Evolutionary conservation across 2,329 filamentous ascomycete species (phyloP), one percentile per base, ranked within the genome.

Genomic region (Aspergillus ruber): DNA sequence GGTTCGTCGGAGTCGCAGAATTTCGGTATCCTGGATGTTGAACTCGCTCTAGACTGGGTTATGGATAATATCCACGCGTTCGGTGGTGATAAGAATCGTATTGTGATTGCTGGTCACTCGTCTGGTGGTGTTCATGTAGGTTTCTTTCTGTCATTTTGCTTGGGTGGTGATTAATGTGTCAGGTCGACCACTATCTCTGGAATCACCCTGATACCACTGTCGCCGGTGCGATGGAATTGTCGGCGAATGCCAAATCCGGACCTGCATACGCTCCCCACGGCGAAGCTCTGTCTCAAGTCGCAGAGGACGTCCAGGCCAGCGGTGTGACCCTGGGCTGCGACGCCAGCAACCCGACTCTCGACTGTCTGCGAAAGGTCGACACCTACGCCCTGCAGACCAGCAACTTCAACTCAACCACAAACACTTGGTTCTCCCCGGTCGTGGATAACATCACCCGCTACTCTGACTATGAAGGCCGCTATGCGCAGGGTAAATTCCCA

Each of bases 151-250:
- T 35, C 12, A 35, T 1, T n/a, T n/a, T 35, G 15, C 17, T n/a
- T 6, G 13, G 13, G 17, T 6, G 33, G 7, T n/a, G 13, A 4
- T 9, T 35, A 35, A 35, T 10, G 15, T n/a, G 15, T 17, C 33
- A 35, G 23, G 54, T 56, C 27, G 56, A 58, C 38, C 49, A 58
- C 47, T 58, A 58, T 29, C 51, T 58, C 48, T 58, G 56, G 56
- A 58, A 50, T 23, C 56, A 58, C 43, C 56, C 56, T 6, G 23
- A 52, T 2, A 58, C 56, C 35, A 56, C 55, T 48, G 38, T 58
- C 15, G 56, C 56, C 4, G 54, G 56, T 40, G 56, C 56, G 10
- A 49, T 56, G 9, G 56, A 58, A 46, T 56, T 58, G 56, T 58
- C 56, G 5, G 55, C 55, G 40, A 58, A 58, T 18, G 54, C 54